Evolutionary conservation across 176 grass and related monocot species (phyloP), one percentile per base, ranked within the genome.

Genomic region (Pontederia crassipes): DNA sequence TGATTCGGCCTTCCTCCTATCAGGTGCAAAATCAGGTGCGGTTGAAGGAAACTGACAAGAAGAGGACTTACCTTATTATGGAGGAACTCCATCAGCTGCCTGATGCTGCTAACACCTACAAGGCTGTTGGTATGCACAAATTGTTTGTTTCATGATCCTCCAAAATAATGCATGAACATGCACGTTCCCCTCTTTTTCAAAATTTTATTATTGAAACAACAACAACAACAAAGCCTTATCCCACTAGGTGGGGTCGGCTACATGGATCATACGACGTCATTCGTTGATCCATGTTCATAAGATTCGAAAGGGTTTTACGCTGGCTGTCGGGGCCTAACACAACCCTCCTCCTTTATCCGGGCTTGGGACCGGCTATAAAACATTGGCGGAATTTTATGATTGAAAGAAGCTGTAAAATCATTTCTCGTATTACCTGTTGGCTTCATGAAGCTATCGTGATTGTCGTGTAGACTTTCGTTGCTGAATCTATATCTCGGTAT

Each of bases 71-170:
- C 75, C 82, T 97, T 47, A 97, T 87, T 27, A 55, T 90, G 67
- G 92, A 97, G 70, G 92, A 97, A 83, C 87, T 97, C 75, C 71
- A 66, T n/a, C 84, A 85, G 45, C 72, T 97, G 50, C 75, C 84
- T 59, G 78, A 97, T 54, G 84, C 87, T 62, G 67, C 87, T 35
- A 97, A 97, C 67, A 91, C 87, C 24, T 97, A 88, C 75, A 97
- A 97, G 74, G 71, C 87, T 63, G 77, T 91, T 27, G 92, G 92
- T 97, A 91, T 57, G 24, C 57, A 54, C 27, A 55, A 29, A 61
- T 50, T 51, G 46, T 17, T 28, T 65, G 10, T 28, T 54, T 73
- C 14, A 4, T 9, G 12, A 35, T 27, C 27, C 1, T 61, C 10
- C 49, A 69, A 56, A 45, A 12, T 17, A 40, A 45, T n/a, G 8